Base-by-base conservation (phyloP, 352 stramenopile species). In the Phytopythium boreale region DNA sequence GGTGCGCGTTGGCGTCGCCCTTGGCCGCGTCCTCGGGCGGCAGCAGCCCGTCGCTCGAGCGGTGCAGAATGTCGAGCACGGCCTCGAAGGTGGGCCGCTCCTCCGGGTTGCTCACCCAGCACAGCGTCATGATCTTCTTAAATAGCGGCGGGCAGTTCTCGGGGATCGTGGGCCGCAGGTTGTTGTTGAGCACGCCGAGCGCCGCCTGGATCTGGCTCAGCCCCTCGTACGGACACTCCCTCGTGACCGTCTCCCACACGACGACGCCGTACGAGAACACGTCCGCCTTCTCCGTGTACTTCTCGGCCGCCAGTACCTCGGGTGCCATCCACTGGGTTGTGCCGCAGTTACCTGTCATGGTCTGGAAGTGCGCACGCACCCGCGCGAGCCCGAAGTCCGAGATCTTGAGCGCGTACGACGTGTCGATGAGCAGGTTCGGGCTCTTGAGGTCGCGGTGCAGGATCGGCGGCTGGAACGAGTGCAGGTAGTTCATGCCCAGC, bases 171-270 rank as follows among this genome's bases (percentile, higher is more conserved):
- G 87, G 87, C n/a, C 87, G 83, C 61, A 95, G 62, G 49, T 93
- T 93, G 74, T 95, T 92, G 74, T 93, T 95, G 27, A 95, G 75
- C 46, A 95, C 87, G 17, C 87, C 88, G 14, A 96, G 76, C 6
- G 89, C 89, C 6, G 85, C 84, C 66, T 97, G 87, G 59, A 97
- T 96, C 62, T 96, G 91, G 26, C 90, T 89, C 59, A 98, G 72
- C 4, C 89, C 93, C 49, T 97, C 88, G 67, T 97, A 98, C 17
- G 93, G 93, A 74, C 95, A 97, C 41, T 89, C 79, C 9, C 90
- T 76, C 44, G 92, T 96, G 59, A 97, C 86, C 5, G 93, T 97
- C 64, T 95, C 87, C 84, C 84, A 95, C 19, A 88, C 70, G n/a
- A 96, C 87, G 22, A 96, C 77, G 27, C 84, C 87, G 64, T 89